These are phyloP conservation scores for Durio zibethinus DNA, from an alignment of 345 rosid species.

Conservation along the genomic window DNA sequence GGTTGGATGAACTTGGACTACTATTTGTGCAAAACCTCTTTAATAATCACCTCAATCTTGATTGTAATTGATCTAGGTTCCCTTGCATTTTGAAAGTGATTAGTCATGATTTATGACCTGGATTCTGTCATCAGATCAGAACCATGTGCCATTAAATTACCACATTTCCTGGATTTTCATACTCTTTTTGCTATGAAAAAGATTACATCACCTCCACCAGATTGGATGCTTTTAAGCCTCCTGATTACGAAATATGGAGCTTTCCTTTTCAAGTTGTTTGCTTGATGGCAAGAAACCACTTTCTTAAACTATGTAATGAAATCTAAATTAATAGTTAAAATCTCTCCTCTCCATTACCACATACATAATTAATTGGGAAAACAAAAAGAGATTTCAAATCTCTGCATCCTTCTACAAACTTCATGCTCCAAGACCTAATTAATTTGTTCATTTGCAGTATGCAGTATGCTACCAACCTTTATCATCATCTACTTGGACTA, in stretches of 20 bases:
- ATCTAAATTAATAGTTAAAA: neutral
- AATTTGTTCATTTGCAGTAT: neutral
- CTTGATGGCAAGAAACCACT: neutral
- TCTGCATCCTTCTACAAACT: neutral
- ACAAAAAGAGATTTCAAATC: neutral
- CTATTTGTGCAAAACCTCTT: too few species aligned
- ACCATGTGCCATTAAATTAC: neutral
- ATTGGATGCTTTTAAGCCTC: neutral
- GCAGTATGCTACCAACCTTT: neutral
- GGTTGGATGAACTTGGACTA: too few species aligned
- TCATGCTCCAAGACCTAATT: neutral
- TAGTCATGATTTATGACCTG: neutral
- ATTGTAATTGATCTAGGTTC: too few species aligned
- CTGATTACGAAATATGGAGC: too few species aligned
- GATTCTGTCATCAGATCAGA: neutral
- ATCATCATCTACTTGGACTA: neutral
- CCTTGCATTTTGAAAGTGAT: neutral
- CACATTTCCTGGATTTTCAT: neutral
- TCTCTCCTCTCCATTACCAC: neutral
- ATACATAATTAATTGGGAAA: neutral
- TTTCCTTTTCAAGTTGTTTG: neutral
- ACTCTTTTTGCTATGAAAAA: neutral
- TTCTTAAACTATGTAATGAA: neutral
- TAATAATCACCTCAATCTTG: too few species aligned
- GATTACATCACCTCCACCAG: neutral